phyloP scores from a whole-genome alignment of 1,284 basidiomycete genomes.

The Xerocomus alliaceus region DNA sequence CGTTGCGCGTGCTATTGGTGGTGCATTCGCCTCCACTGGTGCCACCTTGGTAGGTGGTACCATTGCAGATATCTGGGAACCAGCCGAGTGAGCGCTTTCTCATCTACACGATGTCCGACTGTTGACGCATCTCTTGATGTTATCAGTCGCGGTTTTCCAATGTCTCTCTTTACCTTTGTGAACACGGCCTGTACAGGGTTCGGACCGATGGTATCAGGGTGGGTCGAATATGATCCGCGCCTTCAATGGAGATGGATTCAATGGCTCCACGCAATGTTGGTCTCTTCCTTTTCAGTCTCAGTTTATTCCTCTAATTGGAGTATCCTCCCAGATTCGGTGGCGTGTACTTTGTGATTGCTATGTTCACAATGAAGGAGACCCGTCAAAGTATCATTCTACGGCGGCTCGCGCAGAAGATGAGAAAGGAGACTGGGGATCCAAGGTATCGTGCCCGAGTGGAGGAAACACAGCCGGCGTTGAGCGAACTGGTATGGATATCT shows the following conservation, averaged over 20 bases:
- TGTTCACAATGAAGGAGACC: constrained; percentile 65
- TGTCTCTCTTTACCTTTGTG: constrained; percentile 57
- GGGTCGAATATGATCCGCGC: constrained; percentile 57
- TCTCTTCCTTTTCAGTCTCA: constrained; percentile 27
- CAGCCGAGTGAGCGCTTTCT: constrained; percentile 22
- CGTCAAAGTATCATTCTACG: constrained; percentile 66
- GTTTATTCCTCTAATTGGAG: not conserved
- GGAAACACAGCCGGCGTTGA: constrained; percentile 62
- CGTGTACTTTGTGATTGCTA: constrained; percentile 52
- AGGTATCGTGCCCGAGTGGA: constrained; percentile 72
- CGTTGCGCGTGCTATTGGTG: constrained; percentile 34
- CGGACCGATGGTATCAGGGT: constrained; percentile 60
- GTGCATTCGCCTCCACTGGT: constrained; percentile 54
- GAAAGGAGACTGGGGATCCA: constrained; percentile 65
- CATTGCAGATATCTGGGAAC: constrained; percentile 53
- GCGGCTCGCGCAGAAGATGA: constrained; percentile 58
- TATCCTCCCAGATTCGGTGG: constrained; percentile 50
- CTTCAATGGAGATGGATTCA: constrained; percentile 73
- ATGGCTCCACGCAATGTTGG: constrained; percentile 63
- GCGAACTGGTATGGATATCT: constrained; percentile 65
- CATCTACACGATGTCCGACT: constrained; percentile 21
- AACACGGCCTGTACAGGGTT: constrained; percentile 59
- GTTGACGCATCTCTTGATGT: constrained; percentile 4
- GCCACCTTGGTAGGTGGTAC: constrained; percentile 68
- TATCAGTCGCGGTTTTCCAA: constrained; percentile 59